phyloP scores from a whole-genome alignment of 1,284 basidiomycete genomes.

The Neotropicomus parvogracilis region DNA sequence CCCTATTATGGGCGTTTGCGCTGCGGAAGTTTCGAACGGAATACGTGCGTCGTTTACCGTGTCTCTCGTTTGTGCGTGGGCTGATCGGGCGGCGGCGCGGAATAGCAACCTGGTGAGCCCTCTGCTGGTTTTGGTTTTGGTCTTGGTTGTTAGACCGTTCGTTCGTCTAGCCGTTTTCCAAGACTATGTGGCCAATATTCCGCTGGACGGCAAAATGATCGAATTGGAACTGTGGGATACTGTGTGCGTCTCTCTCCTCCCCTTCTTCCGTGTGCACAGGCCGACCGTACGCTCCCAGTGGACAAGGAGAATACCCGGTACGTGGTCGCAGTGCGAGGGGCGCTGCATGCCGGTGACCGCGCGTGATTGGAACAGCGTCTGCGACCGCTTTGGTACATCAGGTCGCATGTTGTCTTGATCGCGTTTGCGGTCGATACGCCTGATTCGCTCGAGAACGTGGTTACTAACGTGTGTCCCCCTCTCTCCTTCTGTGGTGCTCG shows the following conservation, averaged over 20 bases:
- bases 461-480: constrained; percentile 81
- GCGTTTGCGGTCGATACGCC: constrained; percentile 96
- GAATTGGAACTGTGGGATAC: constrained; percentile 97
- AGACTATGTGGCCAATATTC: constrained; percentile 98
- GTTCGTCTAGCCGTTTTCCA: constrained; percentile 87
- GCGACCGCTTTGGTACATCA: constrained; percentile 93
- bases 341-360: too few relatives aligned
- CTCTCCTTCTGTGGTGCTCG: not conserved
- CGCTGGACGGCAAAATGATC: constrained; percentile 94
- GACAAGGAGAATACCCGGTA: constrained; percentile 87
- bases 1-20: constrained; percentile 86
- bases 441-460: constrained; percentile 94
- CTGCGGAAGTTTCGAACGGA: constrained; percentile 96
- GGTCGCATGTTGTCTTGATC: constrained; percentile 98
- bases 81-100: not conserved
- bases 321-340: not conserved
- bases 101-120: constrained; percentile 60
- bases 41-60: constrained; percentile 60
- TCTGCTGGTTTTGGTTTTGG: not conserved
- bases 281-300: too few relatives aligned
- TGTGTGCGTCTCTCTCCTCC: constrained; percentile 44
- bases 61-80: not conserved
- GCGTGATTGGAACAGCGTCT: constrained; percentile 59
- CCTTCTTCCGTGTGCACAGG: too few relatives aligned
- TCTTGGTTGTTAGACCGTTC: not conserved